Evolutionary conservation across 192 early-diverging fungal genomes (phyloP).

Genomic region (Entrophospora sp.): DNA sequence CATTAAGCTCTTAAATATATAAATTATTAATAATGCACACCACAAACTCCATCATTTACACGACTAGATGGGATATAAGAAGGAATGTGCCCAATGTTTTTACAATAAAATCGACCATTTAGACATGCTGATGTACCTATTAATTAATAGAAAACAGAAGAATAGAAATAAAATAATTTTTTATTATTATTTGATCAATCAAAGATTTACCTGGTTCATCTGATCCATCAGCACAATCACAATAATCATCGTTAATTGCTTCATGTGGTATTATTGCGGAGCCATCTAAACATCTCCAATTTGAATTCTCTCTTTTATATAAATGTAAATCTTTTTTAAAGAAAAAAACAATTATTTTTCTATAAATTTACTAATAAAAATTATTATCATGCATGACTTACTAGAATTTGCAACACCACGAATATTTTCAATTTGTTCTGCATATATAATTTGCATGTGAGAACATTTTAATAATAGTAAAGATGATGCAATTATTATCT

Average conservation of each 20-base stretch:
- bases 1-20: background rate
- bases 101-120: constrained; percentile 73
- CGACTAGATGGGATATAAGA: constrained; percentile 53
- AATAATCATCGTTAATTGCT: constrained; percentile 93
- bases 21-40: too few relatives aligned
- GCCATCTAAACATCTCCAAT: constrained; percentile 70
- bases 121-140: constrained; percentile 86
- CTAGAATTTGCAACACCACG: too few relatives aligned
- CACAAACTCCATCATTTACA: constrained; percentile 95
- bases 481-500: too few relatives aligned
- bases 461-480: too few relatives aligned
- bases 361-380: too few relatives aligned
- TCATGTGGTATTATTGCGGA: constrained; percentile 55
- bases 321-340: constrained; percentile 1
- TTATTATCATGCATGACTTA: too few relatives aligned
- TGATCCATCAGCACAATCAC: constrained; percentile 89
- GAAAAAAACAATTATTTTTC: too few relatives aligned
- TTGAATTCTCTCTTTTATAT: background rate
- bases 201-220: constrained; percentile 76
- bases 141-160: background rate
- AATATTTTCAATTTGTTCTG: too few relatives aligned
- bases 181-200: background rate
- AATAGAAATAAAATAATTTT: too few relatives aligned
- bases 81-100: constrained; percentile 66
- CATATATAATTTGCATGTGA: too few relatives aligned